Evolutionary conservation across 495 filamentous ascomycete species (phyloP).

Genomic region (Aspergillus campestris): DNA sequence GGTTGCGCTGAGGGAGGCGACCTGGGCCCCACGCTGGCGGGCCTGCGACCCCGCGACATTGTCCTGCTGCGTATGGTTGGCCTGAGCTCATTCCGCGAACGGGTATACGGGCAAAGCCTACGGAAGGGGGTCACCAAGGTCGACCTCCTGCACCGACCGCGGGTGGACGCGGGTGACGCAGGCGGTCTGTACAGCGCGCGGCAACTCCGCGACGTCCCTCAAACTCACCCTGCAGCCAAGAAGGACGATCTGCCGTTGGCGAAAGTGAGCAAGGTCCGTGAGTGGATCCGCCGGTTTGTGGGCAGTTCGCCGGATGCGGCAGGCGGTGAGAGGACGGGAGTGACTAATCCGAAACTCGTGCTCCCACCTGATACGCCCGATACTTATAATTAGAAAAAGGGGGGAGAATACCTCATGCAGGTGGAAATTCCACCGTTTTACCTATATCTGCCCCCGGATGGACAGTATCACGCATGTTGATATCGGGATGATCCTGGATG

Average conservation of each 20-base stretch:
- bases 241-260: conserved; percentile 42
- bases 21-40: conserved; percentile 35
- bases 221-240: conserved; percentile 12
- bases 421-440: too few species aligned
- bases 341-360: conserved; percentile 24
- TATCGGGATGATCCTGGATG: background rate
- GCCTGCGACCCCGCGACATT: conserved; percentile 60
- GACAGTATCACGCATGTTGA: too few species aligned
- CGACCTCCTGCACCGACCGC: conserved; percentile 52
- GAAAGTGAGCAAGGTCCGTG: conserved; percentile 59
- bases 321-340: conserved; percentile 27
- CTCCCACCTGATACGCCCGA: conserved; percentile 46
- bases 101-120: conserved; percentile 71
- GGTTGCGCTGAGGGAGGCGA: conserved; percentile 20
- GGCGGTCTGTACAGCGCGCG: conserved; percentile 26
- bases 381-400: conserved; percentile 1
- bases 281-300: conserved; percentile 72
- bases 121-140: conserved; percentile 62
- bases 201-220: conserved; percentile 10
- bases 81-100: conserved; percentile 60
- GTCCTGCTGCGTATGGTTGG: conserved; percentile 69
- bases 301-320: conserved; percentile 31
- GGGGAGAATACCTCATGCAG: too few species aligned
- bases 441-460: background rate
- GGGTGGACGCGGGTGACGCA: conserved; percentile 31